A percentile compares a stretch with the other conserved stretches of the same genome.
Conservation (phyloP, 352 stramenopile genomes). For the Globisporangium megalacanthum region DNA sequence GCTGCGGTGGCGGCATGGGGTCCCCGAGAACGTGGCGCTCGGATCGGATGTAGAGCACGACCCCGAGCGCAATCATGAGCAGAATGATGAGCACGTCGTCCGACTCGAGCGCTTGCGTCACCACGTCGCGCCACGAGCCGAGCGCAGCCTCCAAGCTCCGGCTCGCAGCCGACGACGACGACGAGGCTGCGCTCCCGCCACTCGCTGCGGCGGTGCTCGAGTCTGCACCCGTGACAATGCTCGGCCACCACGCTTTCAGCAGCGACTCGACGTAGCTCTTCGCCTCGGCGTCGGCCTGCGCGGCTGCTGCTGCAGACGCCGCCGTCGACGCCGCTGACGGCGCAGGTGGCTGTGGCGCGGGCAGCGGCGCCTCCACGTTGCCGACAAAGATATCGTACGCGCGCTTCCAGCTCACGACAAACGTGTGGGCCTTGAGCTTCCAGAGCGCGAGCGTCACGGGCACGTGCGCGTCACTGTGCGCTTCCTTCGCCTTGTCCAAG, state of each 20-base stretch:
- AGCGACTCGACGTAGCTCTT: conserved; percentile 19
- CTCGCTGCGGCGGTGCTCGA: conserved; percentile 6
- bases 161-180: no score
- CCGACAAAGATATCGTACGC: conserved; percentile 61
- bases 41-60: conserved; percentile 75
- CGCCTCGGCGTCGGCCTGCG: neutral
- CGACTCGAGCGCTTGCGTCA: conserved; percentile 24
- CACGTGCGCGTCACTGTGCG: conserved; percentile 71
- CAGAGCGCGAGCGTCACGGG: conserved; percentile 79
- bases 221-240: conserved; percentile 11
- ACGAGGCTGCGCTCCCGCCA: no score
- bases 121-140: conserved; percentile 28
- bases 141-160: neutral
- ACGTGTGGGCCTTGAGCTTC: conserved; percentile 68
- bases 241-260: conserved; percentile 30
- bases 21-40: conserved; percentile 42
- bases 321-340: neutral
- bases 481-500: conserved; percentile 75
- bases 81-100: conserved; percentile 65
- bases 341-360: neutral
- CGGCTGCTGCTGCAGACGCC: neutral
- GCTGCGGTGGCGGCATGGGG: conserved; percentile 12
- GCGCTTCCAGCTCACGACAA: conserved; percentile 42
- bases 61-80: conserved; percentile 49
- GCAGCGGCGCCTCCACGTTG: conserved; percentile 24